These are phyloP conservation scores for Shiraia sp. DNA, from an alignment of 2,329 filamentous ascomycete genomes.

Conservation along the genomic window DNA sequence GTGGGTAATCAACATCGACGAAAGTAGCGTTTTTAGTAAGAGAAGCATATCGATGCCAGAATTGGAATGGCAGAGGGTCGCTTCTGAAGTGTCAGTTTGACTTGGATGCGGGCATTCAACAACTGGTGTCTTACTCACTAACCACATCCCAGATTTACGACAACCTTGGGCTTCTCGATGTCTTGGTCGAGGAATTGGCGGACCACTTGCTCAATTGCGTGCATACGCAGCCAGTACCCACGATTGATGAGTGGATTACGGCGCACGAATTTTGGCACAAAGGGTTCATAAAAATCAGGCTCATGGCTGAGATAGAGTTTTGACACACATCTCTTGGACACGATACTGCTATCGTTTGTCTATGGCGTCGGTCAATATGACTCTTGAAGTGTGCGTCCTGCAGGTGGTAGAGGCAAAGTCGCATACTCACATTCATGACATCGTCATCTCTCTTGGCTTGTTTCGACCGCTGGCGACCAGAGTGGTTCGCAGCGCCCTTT, in stretches of 20 bases:
- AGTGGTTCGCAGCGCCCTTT: conserved; percentile 12
- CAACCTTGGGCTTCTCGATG: conserved; percentile 65
- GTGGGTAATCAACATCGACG: conserved; percentile 84
- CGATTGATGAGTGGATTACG: conserved; percentile 88
- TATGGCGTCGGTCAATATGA: too few relatives aligned
- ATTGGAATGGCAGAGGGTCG: conserved; percentile 86
- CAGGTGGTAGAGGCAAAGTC: too few relatives aligned
- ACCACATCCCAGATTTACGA: conserved; percentile 87
- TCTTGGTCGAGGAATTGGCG: conserved; percentile 69
- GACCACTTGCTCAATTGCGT: conserved; percentile 76
- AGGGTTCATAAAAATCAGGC: conserved; percentile 83
- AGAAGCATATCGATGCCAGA: conserved; percentile 67
- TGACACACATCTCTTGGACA: conserved; percentile 92
- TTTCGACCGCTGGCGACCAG: conserved; percentile 20
- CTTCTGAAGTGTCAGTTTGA: conserved; percentile 52
- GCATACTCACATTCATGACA: conserved; percentile 59
- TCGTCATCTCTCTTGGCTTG: conserved; percentile 53
- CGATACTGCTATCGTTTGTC: conserved; percentile 90
- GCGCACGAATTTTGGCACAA: conserved; percentile 81
- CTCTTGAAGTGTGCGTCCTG: too few relatives aligned
- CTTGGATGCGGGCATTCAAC: conserved; percentile 1
- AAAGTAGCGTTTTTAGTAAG: conserved; percentile 66
- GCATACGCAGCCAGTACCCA: conserved; percentile 84
- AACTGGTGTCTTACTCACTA: conserved; percentile 65
- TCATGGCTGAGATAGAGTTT: conserved; percentile 77